phyloP scores from a whole-genome alignment of 2,329 filamentous ascomycete species.

The Nothophaeocryptopus gaeumannii region DNA sequence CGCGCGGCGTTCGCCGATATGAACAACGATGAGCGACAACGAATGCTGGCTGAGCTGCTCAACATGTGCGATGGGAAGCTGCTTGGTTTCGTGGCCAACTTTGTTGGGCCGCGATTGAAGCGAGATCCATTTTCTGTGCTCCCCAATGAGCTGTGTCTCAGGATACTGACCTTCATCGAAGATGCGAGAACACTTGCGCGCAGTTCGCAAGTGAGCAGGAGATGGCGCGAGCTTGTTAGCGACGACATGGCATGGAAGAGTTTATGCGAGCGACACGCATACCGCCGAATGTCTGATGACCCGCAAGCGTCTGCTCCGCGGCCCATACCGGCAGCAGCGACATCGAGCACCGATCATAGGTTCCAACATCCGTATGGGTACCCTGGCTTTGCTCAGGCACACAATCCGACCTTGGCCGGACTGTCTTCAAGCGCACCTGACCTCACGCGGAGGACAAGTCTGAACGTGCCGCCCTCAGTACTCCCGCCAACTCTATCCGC shows the following conservation, averaged over 20 bases:
- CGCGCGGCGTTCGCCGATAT: constrained; percentile 76
- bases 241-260: constrained; percentile 99
- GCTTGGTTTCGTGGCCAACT: constrained; percentile 92
- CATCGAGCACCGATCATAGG: constrained; percentile 17
- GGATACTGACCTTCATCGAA: constrained; percentile 96
- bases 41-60: constrained; percentile 80
- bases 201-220: constrained; percentile 90
- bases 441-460: constrained; percentile 35
- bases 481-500: constrained; percentile 27
- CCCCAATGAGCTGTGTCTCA: constrained; percentile 85
- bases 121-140: constrained; percentile 93
- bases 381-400: constrained; percentile 23
- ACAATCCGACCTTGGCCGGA: constrained; percentile 34
- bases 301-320: constrained; percentile 20
- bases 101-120: constrained; percentile 89
- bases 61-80: constrained; percentile 94
- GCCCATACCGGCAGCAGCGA: constrained; percentile 20
- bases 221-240: constrained; percentile 89
- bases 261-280: constrained; percentile 92
- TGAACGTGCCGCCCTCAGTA: constrained; percentile 22
- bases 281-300: constrained; percentile 58
- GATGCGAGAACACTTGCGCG: constrained; percentile 91
- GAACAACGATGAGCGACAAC: constrained; percentile 71
- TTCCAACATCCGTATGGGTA: constrained; percentile 31
- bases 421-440: constrained; percentile 49